These are phyloP conservation scores for Allomyces javanicus DNA, from an alignment of 192 early-diverging fungal species.

Conservation along the genomic window DNA sequence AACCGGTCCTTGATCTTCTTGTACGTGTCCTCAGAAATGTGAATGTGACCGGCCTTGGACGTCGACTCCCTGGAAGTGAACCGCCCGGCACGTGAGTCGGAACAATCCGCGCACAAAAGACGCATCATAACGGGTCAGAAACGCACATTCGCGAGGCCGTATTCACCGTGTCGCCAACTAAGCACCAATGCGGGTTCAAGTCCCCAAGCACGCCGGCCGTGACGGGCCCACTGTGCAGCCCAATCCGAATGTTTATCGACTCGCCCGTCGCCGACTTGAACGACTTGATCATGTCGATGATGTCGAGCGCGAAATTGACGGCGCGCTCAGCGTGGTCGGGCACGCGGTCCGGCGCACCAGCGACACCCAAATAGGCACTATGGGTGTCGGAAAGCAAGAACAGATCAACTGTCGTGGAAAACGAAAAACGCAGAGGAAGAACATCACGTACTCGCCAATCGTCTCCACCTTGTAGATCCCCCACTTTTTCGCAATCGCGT, in stretches of 20 bases:
- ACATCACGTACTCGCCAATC: conserved; percentile 12
- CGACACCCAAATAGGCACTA: conserved; percentile 6
- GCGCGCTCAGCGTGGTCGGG: conserved; percentile 9
- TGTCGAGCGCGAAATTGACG: conserved; percentile 13
- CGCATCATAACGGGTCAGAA: too few relatives aligned
- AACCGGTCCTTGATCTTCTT: not conserved
- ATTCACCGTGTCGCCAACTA: conserved; percentile 24
- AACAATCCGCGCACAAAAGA: too few relatives aligned
- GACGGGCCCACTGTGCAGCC: conserved; percentile 22
- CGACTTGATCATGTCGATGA: conserved; percentile 15
- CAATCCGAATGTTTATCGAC: conserved; percentile 18
- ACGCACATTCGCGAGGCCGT: conserved; percentile 14
- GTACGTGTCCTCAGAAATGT: conserved; percentile 18
- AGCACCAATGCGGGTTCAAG: conserved; percentile 18
- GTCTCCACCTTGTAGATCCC: conserved; percentile 28
- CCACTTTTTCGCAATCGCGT: conserved; percentile 16
- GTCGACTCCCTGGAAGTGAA: conserved; percentile 8
- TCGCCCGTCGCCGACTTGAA: conserved; percentile 18
- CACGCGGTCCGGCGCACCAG: conserved; percentile 1
- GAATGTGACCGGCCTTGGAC: conserved; percentile 18
- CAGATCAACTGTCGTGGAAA: too few relatives aligned
- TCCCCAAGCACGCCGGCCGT: conserved; percentile 24
- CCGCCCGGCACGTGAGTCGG: too few relatives aligned
- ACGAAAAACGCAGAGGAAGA: too few relatives aligned
- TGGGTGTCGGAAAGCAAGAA: too few relatives aligned